Evolutionary conservation across 805 yeast genomes (phyloP).

Genomic region (Jamesozyma lodderae): DNA sequence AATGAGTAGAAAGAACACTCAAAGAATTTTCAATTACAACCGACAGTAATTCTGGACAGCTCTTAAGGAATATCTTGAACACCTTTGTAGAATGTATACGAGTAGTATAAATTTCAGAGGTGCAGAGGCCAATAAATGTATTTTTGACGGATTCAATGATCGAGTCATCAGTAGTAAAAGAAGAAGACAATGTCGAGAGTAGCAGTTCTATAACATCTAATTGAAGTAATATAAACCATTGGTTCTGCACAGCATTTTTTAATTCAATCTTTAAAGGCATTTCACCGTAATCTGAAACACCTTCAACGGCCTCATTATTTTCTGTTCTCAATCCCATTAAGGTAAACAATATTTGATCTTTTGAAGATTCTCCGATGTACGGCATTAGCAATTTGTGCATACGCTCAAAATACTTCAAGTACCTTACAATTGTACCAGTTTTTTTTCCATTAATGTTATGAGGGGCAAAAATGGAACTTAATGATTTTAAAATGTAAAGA

Average conservation of each 20-base stretch:
- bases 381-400: slow-evolving; percentile 19
- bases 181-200: slow-evolving; percentile 21
- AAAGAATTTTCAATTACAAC: slow-evolving; percentile 31
- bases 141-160: slow-evolving; percentile 26
- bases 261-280: not conserved
- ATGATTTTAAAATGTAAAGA: slow-evolving; percentile 16
- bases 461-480: slow-evolving; percentile 25
- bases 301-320: not conserved
- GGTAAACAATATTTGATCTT: slow-evolving; percentile 25
- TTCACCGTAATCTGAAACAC: too few species aligned
- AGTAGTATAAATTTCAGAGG: slow-evolving; percentile 33
- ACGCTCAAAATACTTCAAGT: slow-evolving; percentile 17
- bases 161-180: slow-evolving; percentile 23
- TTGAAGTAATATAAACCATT: slow-evolving; percentile 20
- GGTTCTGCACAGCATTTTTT: slow-evolving; percentile 5
- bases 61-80: slow-evolving; percentile 27
- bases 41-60: slow-evolving; percentile 31
- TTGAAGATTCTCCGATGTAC: slow-evolving; percentile 29
- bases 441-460: slow-evolving; percentile 13
- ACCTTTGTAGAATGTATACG: slow-evolving; percentile 36
- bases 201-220: slow-evolving; percentile 17
- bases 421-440: slow-evolving; percentile 17
- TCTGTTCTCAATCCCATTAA: slow-evolving; percentile 7
- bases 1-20: slow-evolving; percentile 29
- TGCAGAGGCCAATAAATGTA: slow-evolving; percentile 31